A percentile compares a stretch with the other conserved stretches of the same genome.
Evolutionary conservation across 768 basidiomycete genomes (phyloP).

Genomic region (Boletus edulis): DNA sequence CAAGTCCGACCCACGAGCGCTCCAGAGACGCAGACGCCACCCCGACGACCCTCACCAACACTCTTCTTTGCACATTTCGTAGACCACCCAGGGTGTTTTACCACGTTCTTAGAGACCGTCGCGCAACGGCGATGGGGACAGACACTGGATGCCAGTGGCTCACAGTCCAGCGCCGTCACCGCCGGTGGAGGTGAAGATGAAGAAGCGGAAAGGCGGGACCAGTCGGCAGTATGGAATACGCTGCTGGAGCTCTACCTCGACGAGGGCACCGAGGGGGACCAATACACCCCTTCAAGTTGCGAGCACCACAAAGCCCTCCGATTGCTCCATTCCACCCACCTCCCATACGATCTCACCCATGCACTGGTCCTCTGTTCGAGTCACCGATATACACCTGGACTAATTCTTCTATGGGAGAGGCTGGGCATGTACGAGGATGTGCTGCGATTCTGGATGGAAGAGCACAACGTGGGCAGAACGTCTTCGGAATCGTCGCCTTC

Average conservation of each 20-base stretch:
- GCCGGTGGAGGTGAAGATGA: constrained; percentile 38
- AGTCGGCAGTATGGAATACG: constrained; percentile 92
- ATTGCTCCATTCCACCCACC: constrained; percentile 55
- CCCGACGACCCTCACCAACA: constrained; percentile 72
- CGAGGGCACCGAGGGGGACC: constrained; percentile 26
- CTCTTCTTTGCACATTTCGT: constrained; percentile 94
- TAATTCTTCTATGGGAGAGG: constrained; percentile 89
- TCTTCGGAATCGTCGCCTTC: constrained; percentile 34
- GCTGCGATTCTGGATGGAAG: constrained; percentile 89
- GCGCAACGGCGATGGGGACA: constrained; percentile 80
- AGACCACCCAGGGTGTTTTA: constrained; percentile 80
- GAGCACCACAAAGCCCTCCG: constrained; percentile 62
- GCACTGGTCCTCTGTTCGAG: constrained; percentile 95
- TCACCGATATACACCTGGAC: constrained; percentile 74
- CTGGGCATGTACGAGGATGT: constrained; percentile 97
- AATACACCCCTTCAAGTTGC: not conserved
- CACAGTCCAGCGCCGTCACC: constrained; percentile 8
- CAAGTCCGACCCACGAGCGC: constrained; percentile 6
- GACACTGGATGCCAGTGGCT: constrained; percentile 41
- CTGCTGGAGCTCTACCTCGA: constrained; percentile 90
- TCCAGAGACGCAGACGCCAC: constrained; percentile 28
- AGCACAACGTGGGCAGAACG: constrained; percentile 33
- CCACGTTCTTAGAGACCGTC: constrained; percentile 86
- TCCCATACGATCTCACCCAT: constrained; percentile 87
- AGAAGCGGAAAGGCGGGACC: constrained; percentile 59